These are phyloP conservation scores for Gossypium longicalyx DNA, from an alignment of 345 rosid genomes.

Conservation along the genomic window DNA sequence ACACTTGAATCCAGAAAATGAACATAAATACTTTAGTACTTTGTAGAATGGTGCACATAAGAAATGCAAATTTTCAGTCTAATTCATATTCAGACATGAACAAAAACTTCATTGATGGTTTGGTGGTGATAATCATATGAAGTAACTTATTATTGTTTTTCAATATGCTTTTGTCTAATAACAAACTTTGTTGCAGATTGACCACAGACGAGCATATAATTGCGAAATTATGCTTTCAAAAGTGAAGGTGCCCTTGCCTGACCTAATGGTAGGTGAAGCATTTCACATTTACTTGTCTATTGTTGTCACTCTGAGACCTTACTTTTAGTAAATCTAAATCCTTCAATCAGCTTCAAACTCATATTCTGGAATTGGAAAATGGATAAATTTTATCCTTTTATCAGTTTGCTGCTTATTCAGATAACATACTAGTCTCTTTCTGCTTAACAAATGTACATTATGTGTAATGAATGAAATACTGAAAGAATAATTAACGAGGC, in stretches of 20 bases:
- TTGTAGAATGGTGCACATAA: background rate
- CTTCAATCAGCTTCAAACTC: background rate
- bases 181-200: constrained; percentile 52
- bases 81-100: background rate
- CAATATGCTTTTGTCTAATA: constrained; percentile 1
- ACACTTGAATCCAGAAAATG: background rate
- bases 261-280: constrained; percentile 61
- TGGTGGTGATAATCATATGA: background rate
- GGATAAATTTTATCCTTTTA: background rate
- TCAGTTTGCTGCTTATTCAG: background rate
- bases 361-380: background rate
- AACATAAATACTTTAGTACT: background rate
- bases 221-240: constrained; percentile 98
- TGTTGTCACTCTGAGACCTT: background rate
- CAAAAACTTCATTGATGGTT: background rate
- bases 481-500: no score
- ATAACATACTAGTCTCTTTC: background rate
- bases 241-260: constrained; percentile 83
- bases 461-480: no score
- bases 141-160: background rate
- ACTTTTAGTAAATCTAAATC: background rate
- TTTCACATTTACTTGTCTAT: background rate
- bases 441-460: background rate
- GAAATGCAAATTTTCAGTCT: constrained; percentile 3
- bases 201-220: constrained; percentile 91